Evolutionary conservation across 2,329 filamentous ascomycete genomes (phyloP).

Genomic region (Thielaviopsis cerberus): DNA sequence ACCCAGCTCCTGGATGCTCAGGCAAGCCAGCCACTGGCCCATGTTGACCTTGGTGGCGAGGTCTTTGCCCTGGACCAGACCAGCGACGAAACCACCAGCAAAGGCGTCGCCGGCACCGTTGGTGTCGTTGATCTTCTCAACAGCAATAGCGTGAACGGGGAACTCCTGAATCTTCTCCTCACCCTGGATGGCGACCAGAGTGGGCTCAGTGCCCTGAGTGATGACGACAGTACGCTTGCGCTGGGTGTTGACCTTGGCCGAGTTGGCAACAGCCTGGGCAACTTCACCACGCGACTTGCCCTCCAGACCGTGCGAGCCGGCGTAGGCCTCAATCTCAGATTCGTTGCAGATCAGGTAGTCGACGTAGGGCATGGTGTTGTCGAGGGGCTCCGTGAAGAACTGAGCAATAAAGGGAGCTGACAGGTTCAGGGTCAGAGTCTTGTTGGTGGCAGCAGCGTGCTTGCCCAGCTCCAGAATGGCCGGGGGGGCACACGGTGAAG

Average conservation of each 20-base stretch:
- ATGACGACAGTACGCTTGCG: conserved; percentile 74
- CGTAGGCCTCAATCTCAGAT: conserved; percentile 77
- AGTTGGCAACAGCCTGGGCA: conserved; percentile 64
- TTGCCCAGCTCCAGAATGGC: conserved; percentile 80
- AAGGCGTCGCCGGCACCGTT: conserved; percentile 96
- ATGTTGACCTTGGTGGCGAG: conserved; percentile 68
- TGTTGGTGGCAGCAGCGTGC: conserved; percentile 76
- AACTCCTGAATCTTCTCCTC: conserved; percentile 55
- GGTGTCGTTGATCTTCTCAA: conserved; percentile 76
- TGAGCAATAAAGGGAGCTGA: conserved; percentile 90
- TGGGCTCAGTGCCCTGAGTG: conserved; percentile 86
- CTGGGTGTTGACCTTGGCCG: conserved; percentile 81
- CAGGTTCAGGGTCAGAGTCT: conserved; percentile 78
- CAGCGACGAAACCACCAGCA: conserved; percentile 81
- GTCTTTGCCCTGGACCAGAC: conserved; percentile 66
- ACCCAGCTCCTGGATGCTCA: conserved; percentile 88
- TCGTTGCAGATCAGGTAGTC: conserved; percentile 96
- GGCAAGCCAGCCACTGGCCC: conserved; percentile 87
- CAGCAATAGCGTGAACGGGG: conserved; percentile 61
- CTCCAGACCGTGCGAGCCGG: conserved; percentile 57
- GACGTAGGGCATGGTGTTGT: conserved; percentile 74
- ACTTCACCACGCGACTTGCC: conserved; percentile 69
- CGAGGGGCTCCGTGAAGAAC: conserved; percentile 93
- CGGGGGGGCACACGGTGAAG: conserved; percentile 82
- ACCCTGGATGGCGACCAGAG: conserved; percentile 61